These are phyloP conservation scores for Boletus reticulatus DNA, from an alignment of 768 basidiomycete species.

Conservation along the genomic window DNA sequence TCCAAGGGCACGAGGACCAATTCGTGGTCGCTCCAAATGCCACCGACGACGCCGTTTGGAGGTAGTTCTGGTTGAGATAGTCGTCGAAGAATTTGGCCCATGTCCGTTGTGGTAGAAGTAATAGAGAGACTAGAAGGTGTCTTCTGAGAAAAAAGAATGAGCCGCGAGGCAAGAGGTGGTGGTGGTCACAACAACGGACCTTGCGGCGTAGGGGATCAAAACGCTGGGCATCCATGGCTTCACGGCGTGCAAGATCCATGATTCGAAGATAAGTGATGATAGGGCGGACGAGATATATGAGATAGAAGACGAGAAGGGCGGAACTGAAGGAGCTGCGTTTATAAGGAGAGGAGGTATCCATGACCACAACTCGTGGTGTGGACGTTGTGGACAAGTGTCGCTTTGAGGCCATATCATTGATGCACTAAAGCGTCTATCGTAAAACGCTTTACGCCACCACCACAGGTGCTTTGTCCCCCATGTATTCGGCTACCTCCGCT, in stretches of 20 bases:
- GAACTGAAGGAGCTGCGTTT: constrained; percentile 26
- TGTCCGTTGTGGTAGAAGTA: constrained; percentile 13
- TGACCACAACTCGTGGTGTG: constrained; percentile 25
- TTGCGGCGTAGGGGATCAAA: constrained; percentile 31
- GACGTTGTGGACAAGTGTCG: constrained; percentile 18
- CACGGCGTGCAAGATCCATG: constrained; percentile 25
- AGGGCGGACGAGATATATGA: constrained; percentile 19
- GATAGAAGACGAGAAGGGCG: constrained; percentile 30
- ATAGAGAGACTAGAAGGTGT: constrained; percentile 9
- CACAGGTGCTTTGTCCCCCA: constrained; percentile 17
- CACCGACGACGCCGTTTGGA: constrained; percentile 23
- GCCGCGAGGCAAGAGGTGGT: constrained; percentile 15
- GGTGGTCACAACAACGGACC: constrained; percentile 22
- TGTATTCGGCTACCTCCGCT: constrained; percentile 14
- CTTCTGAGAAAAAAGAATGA: constrained; percentile 24
- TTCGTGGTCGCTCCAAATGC: constrained; percentile 35
- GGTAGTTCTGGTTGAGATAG: constrained; percentile 17
- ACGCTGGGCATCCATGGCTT: constrained; percentile 32
- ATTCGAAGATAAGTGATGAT: constrained; percentile 30
- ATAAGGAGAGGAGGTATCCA: constrained; percentile 23
- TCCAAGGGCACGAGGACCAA: constrained; percentile 32
- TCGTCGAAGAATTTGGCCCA: constrained; percentile 30
- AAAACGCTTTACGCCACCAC: constrained; percentile 11
- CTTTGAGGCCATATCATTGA: constrained; percentile 24
- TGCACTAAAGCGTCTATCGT: constrained; percentile 18